Base-by-base conservation (phyloP, 164 flowering plant species). In the Protea cynaroides region DNA sequence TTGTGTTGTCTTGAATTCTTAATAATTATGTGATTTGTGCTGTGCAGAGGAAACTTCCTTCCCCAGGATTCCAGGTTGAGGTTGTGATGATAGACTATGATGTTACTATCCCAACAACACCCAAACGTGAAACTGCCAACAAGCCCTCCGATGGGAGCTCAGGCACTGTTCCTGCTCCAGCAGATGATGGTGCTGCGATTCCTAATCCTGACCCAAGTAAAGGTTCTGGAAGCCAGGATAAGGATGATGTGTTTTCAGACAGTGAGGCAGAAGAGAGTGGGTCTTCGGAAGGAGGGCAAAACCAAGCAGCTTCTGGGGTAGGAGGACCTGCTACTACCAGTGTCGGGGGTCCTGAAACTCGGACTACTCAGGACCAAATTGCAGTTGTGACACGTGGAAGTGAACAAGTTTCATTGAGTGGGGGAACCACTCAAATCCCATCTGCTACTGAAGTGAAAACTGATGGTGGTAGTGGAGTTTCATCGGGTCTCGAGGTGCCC, bases 61-160 rank as follows among this genome's bases (percentile, higher is more conserved):
- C 99, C 40, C 99, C 97, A 11, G 99, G 97, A 44, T 89, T 94
- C 69, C 91, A 84, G 78, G 90, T 94, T 22, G 99, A 94, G 76
- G 83, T 94, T 74, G 97, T 94, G 59, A 80, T 94, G 34, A 82
- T 80, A 21, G 97, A 91, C 76, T 80, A 80, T 65, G 84, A 85
- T 71, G 78, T 76, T 21, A 56, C 79, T 29, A 53, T 70, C 50
- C 71, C 82, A 25, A n/a, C 80, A 25, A 63, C 52, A 10, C 58
- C 82, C n/a, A 66, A 65, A 44, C 36, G 78, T 18, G 83, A 78
- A 72, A 67, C 71, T 64, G 61, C 74, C 49, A 49, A 67, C 23
- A 61, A 78, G 53, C 72, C 72, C 61, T 55, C 83, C n/a, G 81
- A 75, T 70, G 89, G 75, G 65, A 76, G 63, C 58, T 63, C 86